Base-by-base conservation (phyloP, 2,329 filamentous ascomycete genomes). In the Chaetomiaceae sp. region DNA sequence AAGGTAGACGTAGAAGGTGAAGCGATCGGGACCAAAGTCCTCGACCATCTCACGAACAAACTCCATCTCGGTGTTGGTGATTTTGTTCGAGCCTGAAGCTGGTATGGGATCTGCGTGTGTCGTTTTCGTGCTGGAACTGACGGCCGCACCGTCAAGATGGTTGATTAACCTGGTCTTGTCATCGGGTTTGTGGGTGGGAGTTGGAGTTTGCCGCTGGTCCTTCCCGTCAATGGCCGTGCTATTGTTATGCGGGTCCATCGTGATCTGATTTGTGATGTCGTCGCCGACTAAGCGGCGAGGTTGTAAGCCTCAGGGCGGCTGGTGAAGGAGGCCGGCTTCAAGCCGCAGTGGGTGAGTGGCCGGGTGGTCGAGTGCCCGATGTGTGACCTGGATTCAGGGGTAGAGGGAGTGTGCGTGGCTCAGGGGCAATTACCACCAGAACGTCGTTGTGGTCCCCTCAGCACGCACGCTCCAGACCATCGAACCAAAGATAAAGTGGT, bases 1-100 rank as follows among this genome's bases (percentile, higher is more conserved):
- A 30, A 54, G 40, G 31, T 50, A 54, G 37, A 59, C 35, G 21
- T 34, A 30, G 2, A 55, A 17, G n/a, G 54, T 34, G n/a, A 49
- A 45, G 38, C 44, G 16, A 33, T 57, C 56, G 20, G 38, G 40
- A 8, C 53, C 48, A 30, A 53, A 25, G 12, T 51, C 48, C 3
- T 53, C 38, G 14, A 54, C 17, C 17, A 40, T 39, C 5, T 54
- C 44, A 3, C 20, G 31, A 19, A 47, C 31, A 4, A 33, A 35
- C 25, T 50, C 37, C 42, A 44, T 43, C 19, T 53, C 45, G 20
- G n/a, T 17, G 5, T 39, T 14, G 41, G 21, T 13, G 4, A 10
- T 6, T 27, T 6, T 27, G 10, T 27, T 27, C 10, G 25, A 27
- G 25, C 6, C 25, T 27, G 25, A 27, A 27, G 25, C 25, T 27